Evolutionary conservation across 306 rosid genomes (phyloP).

Genomic region (Acacia confusa): DNA sequence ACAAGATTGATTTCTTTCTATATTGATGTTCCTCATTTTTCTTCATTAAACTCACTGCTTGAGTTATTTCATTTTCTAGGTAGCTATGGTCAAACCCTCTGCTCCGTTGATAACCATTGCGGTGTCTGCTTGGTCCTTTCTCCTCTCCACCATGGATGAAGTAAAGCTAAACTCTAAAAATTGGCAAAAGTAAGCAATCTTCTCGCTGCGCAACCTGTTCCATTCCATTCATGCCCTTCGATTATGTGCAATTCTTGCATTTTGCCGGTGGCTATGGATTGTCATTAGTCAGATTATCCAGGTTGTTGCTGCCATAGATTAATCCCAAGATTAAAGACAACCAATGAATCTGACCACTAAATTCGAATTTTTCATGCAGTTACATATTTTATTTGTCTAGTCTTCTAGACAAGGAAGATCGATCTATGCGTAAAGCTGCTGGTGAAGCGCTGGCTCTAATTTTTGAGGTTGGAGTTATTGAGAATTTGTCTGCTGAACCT

Average conservation of each 20-base stretch:
- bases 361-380: conserved; percentile 51
- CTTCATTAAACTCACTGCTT: conserved; percentile 23
- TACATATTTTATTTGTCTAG: conserved; percentile 70
- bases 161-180: conserved; percentile 71
- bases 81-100: conserved; percentile 73
- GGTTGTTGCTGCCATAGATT: background rate
- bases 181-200: conserved; percentile 76
- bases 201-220: conserved; percentile 1
- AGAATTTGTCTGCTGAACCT: conserved; percentile 54
- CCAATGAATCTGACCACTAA: background rate
- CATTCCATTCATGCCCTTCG: background rate
- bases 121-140: conserved; percentile 92
- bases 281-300: background rate
- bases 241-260: conserved; percentile 7
- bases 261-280: background rate
- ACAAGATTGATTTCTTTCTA: background rate
- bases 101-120: conserved; percentile 55
- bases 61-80: conserved; percentile 46
- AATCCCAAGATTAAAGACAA: background rate
- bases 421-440: conserved; percentile 87
- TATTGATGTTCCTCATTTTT: background rate
- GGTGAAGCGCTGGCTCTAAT: conserved; percentile 92
- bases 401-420: conserved; percentile 90
- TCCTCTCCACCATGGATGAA: conserved; percentile 67
- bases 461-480: conserved; percentile 75